A percentile compares a stretch with the other conserved stretches of the same genome.
phyloP scores from a whole-genome alignment of 2,329 filamentous ascomycete genomes.

The Sclerotinia glacialis region DNA sequence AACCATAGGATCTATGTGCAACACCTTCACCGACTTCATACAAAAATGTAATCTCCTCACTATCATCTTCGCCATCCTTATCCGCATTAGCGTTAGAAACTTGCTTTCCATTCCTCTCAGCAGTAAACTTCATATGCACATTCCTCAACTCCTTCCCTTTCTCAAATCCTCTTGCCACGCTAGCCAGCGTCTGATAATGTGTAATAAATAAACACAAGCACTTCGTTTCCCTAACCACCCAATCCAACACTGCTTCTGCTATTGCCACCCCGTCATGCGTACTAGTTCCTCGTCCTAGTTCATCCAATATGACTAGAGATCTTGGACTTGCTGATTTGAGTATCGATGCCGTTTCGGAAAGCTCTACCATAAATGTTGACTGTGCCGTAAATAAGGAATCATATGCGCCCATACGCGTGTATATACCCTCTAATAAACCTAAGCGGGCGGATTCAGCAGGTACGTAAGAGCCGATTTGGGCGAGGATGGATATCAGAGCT shows the following conservation, averaged over 20 bases:
- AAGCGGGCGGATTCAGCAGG: conserved; percentile 72
- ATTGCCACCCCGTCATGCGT: conserved; percentile 97
- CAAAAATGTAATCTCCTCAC: conserved; percentile 85
- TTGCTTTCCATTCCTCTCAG: conserved; percentile 31
- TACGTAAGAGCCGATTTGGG: conserved; percentile 91
- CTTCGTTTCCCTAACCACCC: conserved; percentile 70
- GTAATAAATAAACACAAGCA: conserved; percentile 94
- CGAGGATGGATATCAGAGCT: conserved; percentile 88
- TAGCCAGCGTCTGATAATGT: conserved; percentile 84
- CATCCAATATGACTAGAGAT: conserved; percentile 87
- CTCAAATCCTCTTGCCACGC: conserved; percentile 65
- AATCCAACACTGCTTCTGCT: conserved; percentile 83
- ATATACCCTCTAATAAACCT: conserved; percentile 85
- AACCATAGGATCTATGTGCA: conserved; percentile 87
- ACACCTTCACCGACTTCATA: conserved; percentile 91
- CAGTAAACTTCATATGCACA: conserved; percentile 88
- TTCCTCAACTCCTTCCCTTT: conserved; percentile 66
- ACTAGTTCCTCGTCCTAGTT: conserved; percentile 87
- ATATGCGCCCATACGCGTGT: conserved; percentile 90
- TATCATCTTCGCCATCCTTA: conserved; percentile 43
- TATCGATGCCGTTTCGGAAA: conserved; percentile 88
- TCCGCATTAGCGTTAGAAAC: conserved; percentile 46
- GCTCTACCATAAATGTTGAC: conserved; percentile 96
- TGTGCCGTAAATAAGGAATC: conserved; percentile 96
- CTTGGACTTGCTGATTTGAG: conserved; percentile 83